Base-by-base conservation (phyloP, 768 basidiomycete species). In the Pisolithus albus region DNA sequence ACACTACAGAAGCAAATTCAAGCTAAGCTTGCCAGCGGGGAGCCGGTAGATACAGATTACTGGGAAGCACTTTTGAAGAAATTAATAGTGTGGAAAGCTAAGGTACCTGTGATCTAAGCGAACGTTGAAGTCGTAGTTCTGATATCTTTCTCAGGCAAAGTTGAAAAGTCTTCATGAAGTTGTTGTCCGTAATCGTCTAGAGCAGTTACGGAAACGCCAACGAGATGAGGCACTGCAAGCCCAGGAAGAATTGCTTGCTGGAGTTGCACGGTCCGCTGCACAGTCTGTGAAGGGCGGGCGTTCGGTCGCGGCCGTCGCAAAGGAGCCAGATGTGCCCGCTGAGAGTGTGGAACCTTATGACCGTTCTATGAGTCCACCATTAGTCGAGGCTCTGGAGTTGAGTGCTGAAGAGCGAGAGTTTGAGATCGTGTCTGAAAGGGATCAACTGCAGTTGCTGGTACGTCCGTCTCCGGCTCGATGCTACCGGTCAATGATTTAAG, bases 41-140 rank as follows among this genome's bases (percentile, higher is more conserved):
- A 97, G 69, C 93, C 93, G 2, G 80, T 99, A 34, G 96, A 99
- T 68, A 88, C 84, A 10, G 96, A 99, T 67, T 99, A 98, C 64
- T 99, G 96, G 96, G 96, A 98, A 69, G 78, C 82, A 44, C 71
- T 99, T 7, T 69, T 98, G 51, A 89, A 92, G 68, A 96, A 89
- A 66, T 68, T 99, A 32, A 74, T 97, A 21, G 95, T 98, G 3
- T 96, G 91, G 86, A 98, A 98, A 71, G 88, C 96, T 19, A 97
- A 97, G 75, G 93, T 92, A 59, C 46, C 60, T 57, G 1, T 7
- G 38, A 47, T 50, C 1, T 42, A 49, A 26, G 43, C 43, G 15
- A n/a, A 45, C 7, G 38, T 24, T 18, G 23, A 28, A 52, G 34
- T 15, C 34, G 26, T 15, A 37, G 39, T 15, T 28, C 39, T 54